Evolutionary conservation across 2,329 filamentous ascomycete genomes (phyloP).

Genomic region (Ascochyta clinopodiicola): DNA sequence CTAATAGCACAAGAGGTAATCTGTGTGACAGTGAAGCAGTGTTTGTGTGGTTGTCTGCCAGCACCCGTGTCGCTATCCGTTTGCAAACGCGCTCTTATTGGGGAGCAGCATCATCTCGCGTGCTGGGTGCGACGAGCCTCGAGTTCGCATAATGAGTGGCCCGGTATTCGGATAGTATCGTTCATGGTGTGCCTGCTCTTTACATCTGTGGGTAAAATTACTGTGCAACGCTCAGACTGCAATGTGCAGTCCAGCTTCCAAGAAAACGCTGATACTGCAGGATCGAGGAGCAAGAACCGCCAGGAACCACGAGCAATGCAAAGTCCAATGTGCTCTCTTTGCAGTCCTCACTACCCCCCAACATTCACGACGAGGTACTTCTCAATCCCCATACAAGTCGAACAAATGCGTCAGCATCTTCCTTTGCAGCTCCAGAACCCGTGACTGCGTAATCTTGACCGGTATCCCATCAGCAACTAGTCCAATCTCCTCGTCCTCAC

Average conservation of each 20-base stretch:
- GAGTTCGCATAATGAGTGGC: background rate
- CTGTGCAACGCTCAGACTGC: background rate
- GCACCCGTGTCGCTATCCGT: slow-evolving; percentile 13
- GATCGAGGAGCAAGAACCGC: no score
- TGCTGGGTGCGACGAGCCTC: background rate
- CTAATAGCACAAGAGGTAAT: slow-evolving; percentile 14
- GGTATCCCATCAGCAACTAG: slow-evolving; percentile 1
- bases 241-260: no score
- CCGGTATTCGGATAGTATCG: background rate
- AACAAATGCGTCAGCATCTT: slow-evolving; percentile 47
- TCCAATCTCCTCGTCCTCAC: slow-evolving; percentile 25
- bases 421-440: slow-evolving; percentile 41
- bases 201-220: background rate
- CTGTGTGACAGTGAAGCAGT: slow-evolving; percentile 14
- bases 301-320: no score
- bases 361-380: background rate
- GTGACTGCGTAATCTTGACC: slow-evolving; percentile 34
- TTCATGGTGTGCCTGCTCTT: background rate
- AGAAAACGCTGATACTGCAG: no score
- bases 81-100: slow-evolving; percentile 6
- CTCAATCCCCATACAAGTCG: slow-evolving; percentile 38
- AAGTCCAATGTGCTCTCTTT: no score
- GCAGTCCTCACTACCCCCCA: no score
- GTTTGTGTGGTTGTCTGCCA: slow-evolving; percentile 18
- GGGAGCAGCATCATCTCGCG: slow-evolving; percentile 1